Conservation (phyloP, 148 eudicot genomes). For the Vaccinium myrtillus region DNA sequence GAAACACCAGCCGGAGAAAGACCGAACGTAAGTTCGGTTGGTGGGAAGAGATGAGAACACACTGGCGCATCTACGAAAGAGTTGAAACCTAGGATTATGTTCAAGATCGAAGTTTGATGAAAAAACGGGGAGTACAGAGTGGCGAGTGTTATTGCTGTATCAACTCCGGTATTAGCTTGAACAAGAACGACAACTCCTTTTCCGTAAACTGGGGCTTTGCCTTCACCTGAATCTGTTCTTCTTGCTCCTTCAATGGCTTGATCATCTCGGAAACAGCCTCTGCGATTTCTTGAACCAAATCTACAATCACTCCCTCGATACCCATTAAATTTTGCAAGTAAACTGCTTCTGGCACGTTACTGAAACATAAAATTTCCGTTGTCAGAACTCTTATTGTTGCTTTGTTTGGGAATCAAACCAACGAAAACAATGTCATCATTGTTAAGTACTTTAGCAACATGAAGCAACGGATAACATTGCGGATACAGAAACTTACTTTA, state of each 20-base stretch:
- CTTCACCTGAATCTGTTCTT: slow-evolving; percentile 15
- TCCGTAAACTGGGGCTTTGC: slow-evolving; percentile 37
- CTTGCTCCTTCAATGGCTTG: slow-evolving; percentile 17
- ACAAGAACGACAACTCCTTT: slow-evolving; percentile 44
- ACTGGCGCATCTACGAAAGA: neutral
- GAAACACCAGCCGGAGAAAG: neutral
- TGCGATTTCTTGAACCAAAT: slow-evolving; percentile 56
- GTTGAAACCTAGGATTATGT: neutral
- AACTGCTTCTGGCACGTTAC: slow-evolving; percentile 74
- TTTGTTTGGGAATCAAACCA: neutral
- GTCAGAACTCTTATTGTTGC: neutral
- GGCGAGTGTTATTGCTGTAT: slow-evolving; percentile 27
- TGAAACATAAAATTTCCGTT: slow-evolving; percentile 7
- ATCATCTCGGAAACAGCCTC: slow-evolving; percentile 44
- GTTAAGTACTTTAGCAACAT: neutral
- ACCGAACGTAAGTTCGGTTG: neutral
- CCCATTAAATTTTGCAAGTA: slow-evolving; percentile 74
- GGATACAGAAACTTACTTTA: slow-evolving; percentile 48
- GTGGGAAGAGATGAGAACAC: neutral
- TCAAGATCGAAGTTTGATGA: neutral
- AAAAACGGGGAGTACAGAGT: neutral
- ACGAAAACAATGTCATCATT: neutral
- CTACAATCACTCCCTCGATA: slow-evolving; percentile 71
- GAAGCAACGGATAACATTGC: neutral
- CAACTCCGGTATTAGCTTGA: slow-evolving; percentile 41